Evolutionary conservation across 805 yeast genomes (phyloP), one percentile per base, ranked within the genome.

Genomic region (Cyberlindnera meyerae): DNA sequence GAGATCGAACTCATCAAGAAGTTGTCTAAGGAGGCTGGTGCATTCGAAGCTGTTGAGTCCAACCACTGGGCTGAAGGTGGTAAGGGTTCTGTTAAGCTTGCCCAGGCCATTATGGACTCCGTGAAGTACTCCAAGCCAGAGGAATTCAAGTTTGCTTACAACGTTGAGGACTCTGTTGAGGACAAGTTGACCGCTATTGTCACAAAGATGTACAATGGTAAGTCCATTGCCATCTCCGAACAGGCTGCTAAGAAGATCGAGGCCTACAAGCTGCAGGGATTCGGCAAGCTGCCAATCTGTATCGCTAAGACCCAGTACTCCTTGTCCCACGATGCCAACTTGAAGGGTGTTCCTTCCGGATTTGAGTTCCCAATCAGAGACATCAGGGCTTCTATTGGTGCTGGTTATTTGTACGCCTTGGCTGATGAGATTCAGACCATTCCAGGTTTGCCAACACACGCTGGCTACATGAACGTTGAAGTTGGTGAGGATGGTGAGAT

Each of bases 51-150:
- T 16, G 79, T 83, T 48, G 82, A 79, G 33, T 79, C 89, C 18
- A 80, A 83, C 70, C 94, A 83, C 58, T 83, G 90, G 90, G 88
- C 80, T 55, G 75, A 79, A 63, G 94, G 94, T 68, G 94, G 94
- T 54, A 65, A 62, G 44, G 94, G 94, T 52, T 87, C 94, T 2
- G 70, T 81, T 40, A 79, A 75, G 38, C 68, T 83, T 49, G 94
- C 93, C 32, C 52, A 76, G 34, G 82, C 86, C 31, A 81, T 83
- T 44, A 77, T 81, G 42, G 67, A 69, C 40, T 80, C 85, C 12
- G 72, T 77, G 30, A 68, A 73, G 54, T 61, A 69, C 27, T 58
- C 65, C 40, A 65, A 63, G 43, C 57, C 56, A 25, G 51, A 55
- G 12, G 55, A 69, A 26, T 64, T 65, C 63, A 58, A 62, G 40